Conservation (phyloP, 257 asterid species). For the Fraxinus pennsylvanica region DNA sequence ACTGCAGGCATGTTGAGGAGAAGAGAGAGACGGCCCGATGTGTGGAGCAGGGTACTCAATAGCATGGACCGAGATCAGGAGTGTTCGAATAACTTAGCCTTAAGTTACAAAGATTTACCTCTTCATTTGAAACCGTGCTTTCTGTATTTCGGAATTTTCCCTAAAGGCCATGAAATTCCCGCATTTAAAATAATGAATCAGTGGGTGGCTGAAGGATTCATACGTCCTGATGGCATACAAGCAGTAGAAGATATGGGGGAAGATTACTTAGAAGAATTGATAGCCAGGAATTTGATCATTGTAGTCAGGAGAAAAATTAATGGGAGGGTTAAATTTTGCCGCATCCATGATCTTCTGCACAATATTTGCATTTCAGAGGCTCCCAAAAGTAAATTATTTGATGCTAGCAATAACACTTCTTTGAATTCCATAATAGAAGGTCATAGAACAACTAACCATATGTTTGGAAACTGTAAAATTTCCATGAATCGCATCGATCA, state of each 20-base stretch:
- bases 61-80: neutral
- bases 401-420: neutral
- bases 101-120: conserved; percentile 15
- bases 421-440: neutral
- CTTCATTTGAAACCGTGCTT: conserved; percentile 6
- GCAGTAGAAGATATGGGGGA: neutral
- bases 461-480: neutral
- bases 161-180: neutral
- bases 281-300: conserved; percentile 15
- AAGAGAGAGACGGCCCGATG: neutral
- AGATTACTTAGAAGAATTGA: conserved; percentile 2
- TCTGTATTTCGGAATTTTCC: conserved; percentile 9
- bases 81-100: neutral
- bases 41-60: neutral
- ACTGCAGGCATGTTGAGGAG: neutral
- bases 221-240: neutral
- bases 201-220: conserved; percentile 14
- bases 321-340: conserved; percentile 16
- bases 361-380: neutral
- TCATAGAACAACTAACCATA: neutral
- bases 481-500: neutral
- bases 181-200: neutral
- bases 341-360: conserved; percentile 15
- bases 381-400: neutral
- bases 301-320: neutral